phyloP scores from a whole-genome alignment of 345 rosid species.

The Populus deltoides region DNA sequence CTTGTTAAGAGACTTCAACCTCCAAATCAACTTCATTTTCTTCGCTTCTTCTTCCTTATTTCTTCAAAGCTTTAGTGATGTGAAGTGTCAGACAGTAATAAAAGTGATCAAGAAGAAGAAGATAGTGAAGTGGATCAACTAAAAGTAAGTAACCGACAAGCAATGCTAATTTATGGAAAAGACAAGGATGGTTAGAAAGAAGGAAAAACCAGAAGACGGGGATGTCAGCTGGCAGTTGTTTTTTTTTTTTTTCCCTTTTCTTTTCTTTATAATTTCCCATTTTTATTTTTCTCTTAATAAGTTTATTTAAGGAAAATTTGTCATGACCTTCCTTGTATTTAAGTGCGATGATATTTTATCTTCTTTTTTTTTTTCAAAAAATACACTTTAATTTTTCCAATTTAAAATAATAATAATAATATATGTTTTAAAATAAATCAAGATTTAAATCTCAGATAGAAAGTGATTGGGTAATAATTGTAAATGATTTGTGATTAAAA shows the following conservation, averaged over 20 bases:
- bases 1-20: constrained; percentile 33
- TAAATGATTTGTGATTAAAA: background rate
- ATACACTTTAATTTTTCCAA: too few species aligned
- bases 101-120: background rate
- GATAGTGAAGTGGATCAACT: background rate
- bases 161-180: background rate
- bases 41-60: background rate
- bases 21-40: constrained; percentile 56
- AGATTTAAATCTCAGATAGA: background rate
- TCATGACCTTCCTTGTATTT: too few species aligned
- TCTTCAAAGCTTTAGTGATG: background rate
- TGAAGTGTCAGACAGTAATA: background rate
- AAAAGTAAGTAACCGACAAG: constrained; percentile 11
- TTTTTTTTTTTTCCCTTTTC: background rate
- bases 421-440: background rate
- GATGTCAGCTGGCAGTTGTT: background rate
- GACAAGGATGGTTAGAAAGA: background rate
- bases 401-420: too few species aligned
- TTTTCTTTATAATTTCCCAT: background rate
- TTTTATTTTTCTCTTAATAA: too few species aligned
- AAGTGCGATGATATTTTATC: too few species aligned
- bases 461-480: constrained; percentile 2
- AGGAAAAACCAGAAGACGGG: background rate
- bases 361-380: too few species aligned
- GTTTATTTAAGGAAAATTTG: too few species aligned